Base-by-base conservation (phyloP, 2,329 filamentous ascomycete genomes). In the Davidsoniella virescens region DNA sequence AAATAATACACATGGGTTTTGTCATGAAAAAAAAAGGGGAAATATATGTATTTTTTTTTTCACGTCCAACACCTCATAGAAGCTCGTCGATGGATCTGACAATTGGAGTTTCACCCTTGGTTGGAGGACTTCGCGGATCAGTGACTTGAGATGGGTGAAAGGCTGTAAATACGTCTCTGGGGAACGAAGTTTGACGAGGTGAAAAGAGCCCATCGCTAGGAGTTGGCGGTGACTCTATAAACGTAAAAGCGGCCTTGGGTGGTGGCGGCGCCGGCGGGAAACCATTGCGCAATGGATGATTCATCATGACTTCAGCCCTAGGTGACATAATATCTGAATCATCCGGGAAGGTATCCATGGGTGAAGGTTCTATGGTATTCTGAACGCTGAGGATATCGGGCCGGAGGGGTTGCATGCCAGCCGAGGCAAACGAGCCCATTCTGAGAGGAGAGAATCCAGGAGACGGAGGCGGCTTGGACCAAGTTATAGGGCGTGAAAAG, bases 21-120 rank as follows among this genome's bases (percentile, higher is more conserved):
- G 29, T 33, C 29, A 33, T 33, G 9, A 33, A 33, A 33, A 33
- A 33, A 9, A 33, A 12, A 33, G 4, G 4, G 9, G 12, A 33
- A 33, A 12, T 2, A 23, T 23, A 23, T 23, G 20, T 23, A 8
- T 6, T 12, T 9, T 9, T 9, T 9, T 33, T 29, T 29, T 29
- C 29, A 33, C 8, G 2, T 33, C 25, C 18, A 20, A 12, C 16
- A 25, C 25, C 18, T 69, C 71, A 87, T 63, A 88, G 68, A 47
- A 87, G 69, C 59, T 87, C 83, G 61, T 85, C 81, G 58, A 90
- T 90, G 52, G 81, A 87, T 51, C 84, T 72, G 47, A 80, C 77
- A 54, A 90, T 87, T 2, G 84, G 82, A 52, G 77, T 78, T 61
- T 83, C 81, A 38, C 84, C 83, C 58, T 75, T 77, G 10, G 81